Percentiles rank a stretch among this genome's conserved stretches.
Evolutionary conservation across 2,329 filamentous ascomycete genomes (phyloP).

Genomic region (Cladophialophora immunda): DNA sequence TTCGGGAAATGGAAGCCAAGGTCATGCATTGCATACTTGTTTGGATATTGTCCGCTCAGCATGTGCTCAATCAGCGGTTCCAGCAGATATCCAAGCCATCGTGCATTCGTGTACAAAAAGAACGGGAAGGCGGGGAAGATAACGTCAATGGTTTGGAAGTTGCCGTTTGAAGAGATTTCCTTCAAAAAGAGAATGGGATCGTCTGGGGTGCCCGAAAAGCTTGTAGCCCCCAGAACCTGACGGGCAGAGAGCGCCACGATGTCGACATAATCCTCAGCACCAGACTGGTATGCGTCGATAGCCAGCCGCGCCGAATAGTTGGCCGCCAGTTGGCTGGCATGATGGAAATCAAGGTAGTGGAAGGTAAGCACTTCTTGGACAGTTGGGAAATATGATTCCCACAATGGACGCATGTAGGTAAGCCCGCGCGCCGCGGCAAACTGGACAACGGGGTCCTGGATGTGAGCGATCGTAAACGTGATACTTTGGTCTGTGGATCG

Average conservation of each 20-base stretch:
- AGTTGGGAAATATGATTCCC: conserved; percentile 76
- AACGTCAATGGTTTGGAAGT: conserved; percentile 85
- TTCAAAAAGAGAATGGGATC: conserved; percentile 81
- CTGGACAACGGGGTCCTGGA: conserved; percentile 81
- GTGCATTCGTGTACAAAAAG: conserved; percentile 84
- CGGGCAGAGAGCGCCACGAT: conserved; percentile 80
- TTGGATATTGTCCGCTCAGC: conserved; percentile 83
- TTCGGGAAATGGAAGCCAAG: conserved; percentile 77
- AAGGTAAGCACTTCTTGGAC: conserved; percentile 73
- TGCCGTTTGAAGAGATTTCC: conserved; percentile 85
- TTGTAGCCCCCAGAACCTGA: conserved; percentile 80
- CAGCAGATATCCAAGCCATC: conserved; percentile 80
- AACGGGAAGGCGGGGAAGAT: conserved; percentile 88
- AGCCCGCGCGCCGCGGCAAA: conserved; percentile 79
- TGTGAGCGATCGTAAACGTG: conserved; percentile 78
- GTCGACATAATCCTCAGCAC: conserved; percentile 77
- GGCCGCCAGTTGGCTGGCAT: conserved; percentile 69
- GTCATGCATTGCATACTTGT: conserved; percentile 82
- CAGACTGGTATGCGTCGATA: conserved; percentile 75
- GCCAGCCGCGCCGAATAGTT: conserved; percentile 78
- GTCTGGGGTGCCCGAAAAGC: conserved; percentile 75
- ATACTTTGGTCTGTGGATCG: conserved; percentile 52
- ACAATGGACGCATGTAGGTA: conserved; percentile 80
- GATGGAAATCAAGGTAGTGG: conserved; percentile 77
- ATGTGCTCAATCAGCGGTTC: conserved; percentile 84